Percentiles rank a stretch among this genome's conserved stretches.
Evolutionary conservation across 2,329 filamentous ascomycete species (phyloP).

Genomic region (Fusarium albosuccineum): DNA sequence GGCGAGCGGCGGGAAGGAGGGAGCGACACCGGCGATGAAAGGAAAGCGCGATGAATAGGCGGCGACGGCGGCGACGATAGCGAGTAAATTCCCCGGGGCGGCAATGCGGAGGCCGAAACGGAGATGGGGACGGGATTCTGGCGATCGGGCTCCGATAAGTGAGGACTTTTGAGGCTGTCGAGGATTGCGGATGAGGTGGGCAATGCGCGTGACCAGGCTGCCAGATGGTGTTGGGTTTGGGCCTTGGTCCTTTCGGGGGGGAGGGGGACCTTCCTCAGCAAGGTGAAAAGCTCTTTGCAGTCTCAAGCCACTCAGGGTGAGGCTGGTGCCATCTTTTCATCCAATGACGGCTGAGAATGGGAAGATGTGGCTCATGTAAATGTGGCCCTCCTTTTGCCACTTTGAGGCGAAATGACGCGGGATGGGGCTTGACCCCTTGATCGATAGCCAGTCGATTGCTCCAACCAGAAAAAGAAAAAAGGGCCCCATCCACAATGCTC

Average conservation of each 20-base stretch:
- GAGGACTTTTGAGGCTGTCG: conserved; percentile 50
- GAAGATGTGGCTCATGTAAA: conserved; percentile 26
- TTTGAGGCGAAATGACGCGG: conserved; percentile 15
- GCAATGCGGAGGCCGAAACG: conserved; percentile 30
- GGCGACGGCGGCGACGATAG: conserved; percentile 32
- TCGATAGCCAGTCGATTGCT: conserved; percentile 23
- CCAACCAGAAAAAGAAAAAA: conserved; percentile 26
- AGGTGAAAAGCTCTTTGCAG: conserved; percentile 25
- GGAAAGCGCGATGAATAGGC: conserved; percentile 36
- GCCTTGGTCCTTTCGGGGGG: conserved; percentile 37
- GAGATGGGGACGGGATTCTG: conserved; percentile 29
- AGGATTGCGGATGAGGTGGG: conserved; percentile 51
- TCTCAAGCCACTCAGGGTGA: conserved; percentile 41
- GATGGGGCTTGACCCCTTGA: conserved; percentile 39
- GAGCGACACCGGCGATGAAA: conserved; percentile 38
- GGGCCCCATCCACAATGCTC: conserved; percentile 23
- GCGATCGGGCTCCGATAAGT: conserved; percentile 42
- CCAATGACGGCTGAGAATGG: conserved; percentile 28
- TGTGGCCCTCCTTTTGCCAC: conserved; percentile 32
- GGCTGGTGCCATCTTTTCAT: conserved; percentile 34
- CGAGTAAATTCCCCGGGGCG: conserved; percentile 27
- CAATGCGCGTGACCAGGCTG: conserved; percentile 55
- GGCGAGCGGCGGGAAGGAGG: conserved; percentile 35
- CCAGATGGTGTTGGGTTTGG: conserved; percentile 50
- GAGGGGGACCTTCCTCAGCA: conserved; percentile 36